Base-by-base conservation (phyloP, 768 basidiomycete species). In the Hemileccinum rubropunctum region DNA sequence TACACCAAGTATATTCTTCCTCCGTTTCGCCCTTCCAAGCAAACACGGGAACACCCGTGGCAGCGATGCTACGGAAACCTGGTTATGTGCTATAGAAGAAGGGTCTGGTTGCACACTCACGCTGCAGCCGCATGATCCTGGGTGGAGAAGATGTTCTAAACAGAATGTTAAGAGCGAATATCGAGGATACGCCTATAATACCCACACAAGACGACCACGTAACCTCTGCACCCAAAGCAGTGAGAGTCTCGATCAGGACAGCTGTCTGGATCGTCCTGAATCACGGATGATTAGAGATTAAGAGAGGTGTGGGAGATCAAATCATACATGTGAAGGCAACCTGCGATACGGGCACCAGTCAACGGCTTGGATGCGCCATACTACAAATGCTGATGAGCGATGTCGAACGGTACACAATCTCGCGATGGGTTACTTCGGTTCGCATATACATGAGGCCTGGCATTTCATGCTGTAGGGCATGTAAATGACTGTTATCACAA, bases 21-120 rank as follows among this genome's bases (percentile, higher is more conserved):
- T 98, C 97, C 40, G 95, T 95, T 78, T 99, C 97, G 49, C 97
- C 97, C 77, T 99, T 99, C 97, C 97, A 99, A 36, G 97, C 97
- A 66, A 84, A 99, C 63, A 98, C 97, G 58, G 97, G 97, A 48
- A 98, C 91, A 59, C 95, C 95, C 52, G 97, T 98, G 15, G 94
- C 95, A 57, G 95, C 95, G 57, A 98, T 98, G 58, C 90, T 92
- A 61, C 18, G 48, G 11, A 53, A 4, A 26, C 3, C 32, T 13
- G 7, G 45, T 59, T 34, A 56, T 18, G 37, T 41, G 48, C 21
- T 12, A 32, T 37, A 9, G 40, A 39, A 33, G 3, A 20, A 42
- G 1, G 13, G 21, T 30, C 35, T 3, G 38, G 51, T 10, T 37
- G 4, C 17, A 17, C 14, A 79, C 86, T 65, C 69, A 91, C 88